Base-by-base conservation (phyloP, 2,329 filamentous ascomycete species). In the Mollisia scopiformis region DNA sequence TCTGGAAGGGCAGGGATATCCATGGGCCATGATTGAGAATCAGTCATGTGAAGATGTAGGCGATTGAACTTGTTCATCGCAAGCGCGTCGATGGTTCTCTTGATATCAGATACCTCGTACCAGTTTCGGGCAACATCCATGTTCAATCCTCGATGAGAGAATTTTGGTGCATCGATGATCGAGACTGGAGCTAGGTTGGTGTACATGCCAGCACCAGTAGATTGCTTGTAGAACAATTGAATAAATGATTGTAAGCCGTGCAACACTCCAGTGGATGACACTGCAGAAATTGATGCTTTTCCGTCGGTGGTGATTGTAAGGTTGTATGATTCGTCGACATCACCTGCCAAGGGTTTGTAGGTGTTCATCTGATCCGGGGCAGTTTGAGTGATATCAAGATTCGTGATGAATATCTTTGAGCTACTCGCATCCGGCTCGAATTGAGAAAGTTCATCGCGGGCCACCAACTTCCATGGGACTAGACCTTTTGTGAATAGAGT, bases 21-120 rank as follows among this genome's bases (percentile, higher is more conserved):
- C 25, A 96, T 79, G 0, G 92, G 92, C 89, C 92, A 96, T 3
- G 91, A 91, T 75, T 96, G 92, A 16, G 89, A 87, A 75, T 96
- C 92, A 4, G 91, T 95, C 59, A 89, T 82, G 78, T 96, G 92
- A 57, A 94, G 79, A 75, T 95, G 92, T 58, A 96, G 81, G 6
- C 87, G 82, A 76, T 95, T 95, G 80, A 95, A 84, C 78, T 96
- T 95, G 78, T 88, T 92, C 83, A 87, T 92, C 1, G 89, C 80
- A 66, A 90, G 76, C 41, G 87, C 89, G 71, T 96, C 90, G 66
- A 97, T 90, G 56, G 88, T 91, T 54, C 87, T 86, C 70, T 88
- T 82, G 67, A 96, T 88, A 69, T 90, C 85, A 4, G 67, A 39
- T 3, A 71, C 64, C 2, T 69, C 69, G 55, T 65, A 73, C 77